Evolutionary conservation across 192 early-diverging fungal species (phyloP), one percentile per base, ranked within the genome.

Genomic region (Linnemannia schmuckeri): DNA sequence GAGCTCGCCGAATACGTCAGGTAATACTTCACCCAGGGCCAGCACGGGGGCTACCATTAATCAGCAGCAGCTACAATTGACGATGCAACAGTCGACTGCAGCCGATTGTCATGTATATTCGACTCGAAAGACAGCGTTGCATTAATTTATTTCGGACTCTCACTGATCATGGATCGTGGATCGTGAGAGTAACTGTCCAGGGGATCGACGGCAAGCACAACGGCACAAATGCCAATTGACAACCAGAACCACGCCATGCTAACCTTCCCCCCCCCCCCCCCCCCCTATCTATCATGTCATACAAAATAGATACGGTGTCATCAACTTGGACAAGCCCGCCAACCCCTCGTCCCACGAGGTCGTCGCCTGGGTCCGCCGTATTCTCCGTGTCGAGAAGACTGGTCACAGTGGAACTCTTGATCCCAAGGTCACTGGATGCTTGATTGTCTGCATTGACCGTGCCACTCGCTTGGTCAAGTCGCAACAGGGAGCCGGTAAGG

Each of bases 301-400:
- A 57, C 13, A 52, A 30, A 61, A 57, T 77, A 94, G 92, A 88
- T 99, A 99, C 92, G 98, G 98, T 88, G 95, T 98, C 70, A 99
- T 99, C 91, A 99, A 99, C 92, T 93, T 99, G 80, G 98, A 99
- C 93, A 99, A 99, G 92, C 98, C 98, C 46, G 95, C 98, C 44
- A 99, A 99, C 92, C 98, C 98, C 73, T 99, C 98, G 73, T 99
- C 98, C 69, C 98, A 99, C 93, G 98, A 99, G 91, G 98, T 99
- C 35, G 98, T 99, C 72, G 98, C 98, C 75, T 99, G 98, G 98
- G 97, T 99, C 89, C 94, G 97, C 52, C 96, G 98, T 78, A 99
- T 99, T 77, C 93, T 99, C 72, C 94, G 96, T 75, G 97, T 97
- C 37, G 97, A 99, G 83, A 99, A 99, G 89, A 99, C 98, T 68